Evolutionary conservation across 78 protist species (phyloP), one percentile per base, ranked within the genome.

Genomic region (Speleostelium caveatum): DNA sequence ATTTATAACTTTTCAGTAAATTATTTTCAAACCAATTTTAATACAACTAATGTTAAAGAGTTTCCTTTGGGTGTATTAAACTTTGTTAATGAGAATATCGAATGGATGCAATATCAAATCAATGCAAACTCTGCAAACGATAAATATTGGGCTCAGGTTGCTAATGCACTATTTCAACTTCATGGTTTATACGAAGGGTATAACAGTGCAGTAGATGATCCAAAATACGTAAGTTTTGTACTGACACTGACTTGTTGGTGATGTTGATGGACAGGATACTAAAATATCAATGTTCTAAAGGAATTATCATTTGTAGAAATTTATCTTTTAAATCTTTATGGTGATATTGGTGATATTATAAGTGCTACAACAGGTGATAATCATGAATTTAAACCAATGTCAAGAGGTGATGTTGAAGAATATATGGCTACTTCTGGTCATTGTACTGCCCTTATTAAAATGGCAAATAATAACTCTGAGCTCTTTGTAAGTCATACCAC

Each of bases 331-430:
- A 65, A 62, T 65, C 24, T 77, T 2, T 77, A 77, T 77, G 87
- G 73, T 49, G 87, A 77, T 65, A 65, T 77, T 35, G 87, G 75
- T 26, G 87, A 77, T 65, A 77, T 77, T 53, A 35, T 65, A 4
- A 26, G 75, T 19, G 63, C 74, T 21, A 51, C 66, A 22, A 17
- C 2, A 2, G 14, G 26, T 2, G 2, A 61, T 3, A 38, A 65
- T 33, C 19, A 60, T 33, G 61, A 63, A 32, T 76, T 76, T 76
- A 28, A 21, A 28, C 69, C 36, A 55, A 26, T 42, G 53, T 32
- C 51, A n/a, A 63, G 75, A 77, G n/a, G 39, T 45, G 75, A 77
- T 19, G 63, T 65, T 19, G 87, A 77, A 68, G 58, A 62, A 3
- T 32, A 30, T 17, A 65, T 77, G 87, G 87, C 66, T 24, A 77